Base-by-base conservation (phyloP, 495 filamentous ascomycete species). In the Thermochaetoides thermophila region DNA sequence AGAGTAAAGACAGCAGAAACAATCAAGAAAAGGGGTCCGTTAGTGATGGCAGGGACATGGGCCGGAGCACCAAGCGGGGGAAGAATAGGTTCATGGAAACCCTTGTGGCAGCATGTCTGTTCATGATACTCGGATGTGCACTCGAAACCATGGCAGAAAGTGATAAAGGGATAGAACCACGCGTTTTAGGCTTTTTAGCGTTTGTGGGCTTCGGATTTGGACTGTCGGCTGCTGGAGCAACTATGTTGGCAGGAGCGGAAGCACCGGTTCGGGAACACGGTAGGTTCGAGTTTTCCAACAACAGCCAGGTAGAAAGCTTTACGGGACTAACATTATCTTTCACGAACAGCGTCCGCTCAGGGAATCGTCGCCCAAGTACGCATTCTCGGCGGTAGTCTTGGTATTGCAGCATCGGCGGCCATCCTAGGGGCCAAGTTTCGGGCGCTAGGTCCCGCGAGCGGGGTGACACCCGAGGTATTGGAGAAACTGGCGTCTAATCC, bases 341-440 rank as follows among this genome's bases (percentile, higher is more conserved):
- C 24, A 5, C 19, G n/a, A n/a, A n/a, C n/a, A 66, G 63, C 65
- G 13, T 45, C 64, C 5, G 66, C 64, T 0, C 66, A 70, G 40
- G 68, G 64, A 6, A 56, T 70, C 19, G 36, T 69, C 19, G 59
- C 66, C 0, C 63, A 70, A 27, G 56, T 57, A n/a, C 56, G 65
- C 13, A 56, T 70, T 9, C 48, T 69, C 4, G 68, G 68, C 3
- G 68, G 68, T 8, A 64, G 60, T 29, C 53, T 72, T 17, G 68
- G 68, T 9, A 65, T 72, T 29, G 63, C 66, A 1, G 57, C 55
- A 1, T 65, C 61, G 6, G 61, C 65, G 2, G 57, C 55, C 17
- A 62, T 66, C n/a, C 34, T 64, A 6, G 48, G 52, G 15, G 35
- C 51, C 16, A 46, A 45, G 36, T 40, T 52, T 17, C 19, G 32